These are phyloP conservation scores for Globisporangium nagaii DNA, from an alignment of 352 stramenopile species.

Conservation along the genomic window DNA sequence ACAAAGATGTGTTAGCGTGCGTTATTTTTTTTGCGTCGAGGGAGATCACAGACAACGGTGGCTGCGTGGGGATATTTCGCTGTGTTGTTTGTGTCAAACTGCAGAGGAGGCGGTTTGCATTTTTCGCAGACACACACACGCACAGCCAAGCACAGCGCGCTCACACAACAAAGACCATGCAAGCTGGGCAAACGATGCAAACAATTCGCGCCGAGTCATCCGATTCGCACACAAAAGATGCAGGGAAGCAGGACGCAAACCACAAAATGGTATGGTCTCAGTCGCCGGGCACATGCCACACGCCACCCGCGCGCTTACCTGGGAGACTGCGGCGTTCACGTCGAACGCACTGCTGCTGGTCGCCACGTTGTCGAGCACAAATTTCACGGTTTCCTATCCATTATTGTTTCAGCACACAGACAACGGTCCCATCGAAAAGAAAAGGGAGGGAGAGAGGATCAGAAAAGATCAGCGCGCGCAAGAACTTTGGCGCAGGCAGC, in stretches of 20 bases:
- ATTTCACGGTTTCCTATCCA: conserved; percentile 2
- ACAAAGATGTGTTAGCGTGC: neutral
- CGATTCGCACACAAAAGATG: too few relatives aligned
- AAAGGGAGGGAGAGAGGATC: neutral
- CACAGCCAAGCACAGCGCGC: too few relatives aligned
- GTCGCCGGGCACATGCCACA: neutral
- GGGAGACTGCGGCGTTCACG: neutral
- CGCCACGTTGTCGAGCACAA: conserved; percentile 8
- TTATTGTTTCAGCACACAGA: conserved; percentile 5
- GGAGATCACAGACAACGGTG: neutral
- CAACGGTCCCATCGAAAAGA: neutral
- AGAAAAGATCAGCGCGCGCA: neutral
- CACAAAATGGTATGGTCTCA: neutral
- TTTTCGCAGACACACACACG: neutral
- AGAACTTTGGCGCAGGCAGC: neutral
- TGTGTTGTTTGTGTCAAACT: neutral
- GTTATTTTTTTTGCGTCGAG: neutral
- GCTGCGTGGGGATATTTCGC: neutral
- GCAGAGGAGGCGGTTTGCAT: neutral
- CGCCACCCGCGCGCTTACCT: neutral
- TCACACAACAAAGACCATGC: neutral
- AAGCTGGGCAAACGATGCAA: neutral
- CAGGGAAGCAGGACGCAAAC: neutral
- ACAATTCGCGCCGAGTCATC: too few relatives aligned
- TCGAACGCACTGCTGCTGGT: neutral